Evolutionary conservation across 2,329 filamentous ascomycete species (phyloP), one percentile per base, ranked within the genome.

Genomic region (Arthrobotrys iridis): DNA sequence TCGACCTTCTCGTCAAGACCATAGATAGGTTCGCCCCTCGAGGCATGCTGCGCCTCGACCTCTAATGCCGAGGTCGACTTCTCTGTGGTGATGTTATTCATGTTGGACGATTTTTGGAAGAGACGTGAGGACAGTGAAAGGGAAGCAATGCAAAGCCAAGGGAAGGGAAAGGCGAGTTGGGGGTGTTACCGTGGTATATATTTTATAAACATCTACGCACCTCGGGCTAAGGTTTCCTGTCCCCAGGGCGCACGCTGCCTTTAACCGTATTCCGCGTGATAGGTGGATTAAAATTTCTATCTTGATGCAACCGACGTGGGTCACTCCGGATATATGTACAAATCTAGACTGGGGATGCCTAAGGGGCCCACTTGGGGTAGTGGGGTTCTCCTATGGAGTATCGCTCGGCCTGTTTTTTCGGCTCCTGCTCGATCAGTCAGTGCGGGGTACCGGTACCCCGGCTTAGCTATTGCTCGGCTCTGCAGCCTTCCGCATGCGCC

Each of bases 11-110:
- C 77, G 77, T 77, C 77, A 37, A 76, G 77, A 80, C 82, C 80
- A 78, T 82, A 81, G 76, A 79, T 74, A 79, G 78, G 79, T 40
- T 76, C 80, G 58, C 70, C 77, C 48, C 70, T 78, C 73, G 72
- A 77, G 67, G 77, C 65, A 65, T 78, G 77, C 68, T 80, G 80
- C 52, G 76, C 79, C 80, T 82, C 80, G 77, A 82, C 65, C 80
- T 82, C 81, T 74, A 48, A 65, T 40, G 77, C 76, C 30, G 77
- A 70, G 74, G 77, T 79, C 76, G 80, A 79, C 78, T 82, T 82
- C 79, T 82, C 80, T 66, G 78, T 77, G 76, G 50, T 70, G 74
- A 80, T 77, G 78, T 78, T 80, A 77, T 41, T 79, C 81, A 82
- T 82, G 79, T 79, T 79, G 30, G 78, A 77, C 78, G 78, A 79